These are phyloP conservation scores for Zygotorulaspora mrakii DNA, from an alignment of 1,139 yeast species.

Conservation along the genomic window DNA sequence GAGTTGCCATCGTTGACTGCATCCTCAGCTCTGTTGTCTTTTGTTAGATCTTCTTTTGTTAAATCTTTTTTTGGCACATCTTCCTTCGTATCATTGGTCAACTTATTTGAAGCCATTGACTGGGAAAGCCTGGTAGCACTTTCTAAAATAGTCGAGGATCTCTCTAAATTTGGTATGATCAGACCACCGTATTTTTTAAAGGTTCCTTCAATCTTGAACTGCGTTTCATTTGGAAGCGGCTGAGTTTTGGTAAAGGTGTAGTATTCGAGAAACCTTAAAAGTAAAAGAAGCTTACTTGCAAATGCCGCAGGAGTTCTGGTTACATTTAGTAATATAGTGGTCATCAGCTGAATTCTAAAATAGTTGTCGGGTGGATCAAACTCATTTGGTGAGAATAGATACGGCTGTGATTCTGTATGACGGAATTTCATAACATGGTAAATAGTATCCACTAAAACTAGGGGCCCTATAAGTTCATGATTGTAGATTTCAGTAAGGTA, in stretches of 20 bases:
- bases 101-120: conserved; percentile 19
- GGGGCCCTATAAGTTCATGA: conserved; percentile 45
- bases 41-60: too few species aligned
- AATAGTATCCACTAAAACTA: conserved; percentile 51
- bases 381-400: conserved; percentile 40
- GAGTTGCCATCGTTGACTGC: too few species aligned
- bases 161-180: conserved; percentile 36
- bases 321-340: conserved; percentile 38
- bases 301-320: conserved; percentile 21
- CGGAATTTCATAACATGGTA: conserved; percentile 65
- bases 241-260: conserved; percentile 62
- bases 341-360: conserved; percentile 61
- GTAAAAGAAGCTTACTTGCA: conserved; percentile 41
- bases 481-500: conserved; percentile 60
- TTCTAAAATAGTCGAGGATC: conserved; percentile 44
- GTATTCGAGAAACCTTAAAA: conserved; percentile 66
- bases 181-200: conserved; percentile 35
- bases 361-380: conserved; percentile 65
- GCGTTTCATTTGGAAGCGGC: conserved; percentile 65
- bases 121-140: conserved; percentile 42
- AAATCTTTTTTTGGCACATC: too few species aligned
- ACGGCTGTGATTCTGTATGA: conserved; percentile 60
- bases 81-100: conserved; percentile 8
- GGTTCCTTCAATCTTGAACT: conserved; percentile 49
- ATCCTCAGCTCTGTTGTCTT: too few species aligned